Conservation (phyloP, 139 green algal genomes). For the Medakamo hakoo region DNA sequence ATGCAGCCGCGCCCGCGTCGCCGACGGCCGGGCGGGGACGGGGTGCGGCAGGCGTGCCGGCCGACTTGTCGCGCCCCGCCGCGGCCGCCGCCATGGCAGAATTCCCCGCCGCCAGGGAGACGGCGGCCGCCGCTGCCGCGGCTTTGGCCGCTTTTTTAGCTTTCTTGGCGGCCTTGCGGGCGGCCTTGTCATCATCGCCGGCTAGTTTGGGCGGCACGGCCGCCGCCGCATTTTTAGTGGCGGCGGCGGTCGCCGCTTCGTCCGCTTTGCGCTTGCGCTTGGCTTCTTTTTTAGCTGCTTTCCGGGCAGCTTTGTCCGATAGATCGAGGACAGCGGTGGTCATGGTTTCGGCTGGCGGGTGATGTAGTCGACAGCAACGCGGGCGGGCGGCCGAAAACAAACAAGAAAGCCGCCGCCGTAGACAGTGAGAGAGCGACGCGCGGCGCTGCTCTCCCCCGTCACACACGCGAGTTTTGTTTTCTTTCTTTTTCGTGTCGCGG, state of each 20-base stretch:
- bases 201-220: too few relatives aligned
- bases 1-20: slow-evolving; percentile 11
- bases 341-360: too few relatives aligned
- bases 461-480: too few relatives aligned
- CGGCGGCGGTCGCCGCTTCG: background rate
- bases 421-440: too few relatives aligned
- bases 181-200: background rate
- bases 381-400: too few relatives aligned
- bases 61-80: slow-evolving; percentile 2
- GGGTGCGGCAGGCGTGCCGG: background rate
- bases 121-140: background rate
- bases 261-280: slow-evolving; percentile 5
- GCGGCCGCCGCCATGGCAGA: background rate
- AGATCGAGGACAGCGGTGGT: too few relatives aligned
- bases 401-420: too few relatives aligned
- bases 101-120: slow-evolving; percentile 24
- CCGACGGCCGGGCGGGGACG: background rate
- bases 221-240: background rate
- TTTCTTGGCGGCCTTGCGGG: slow-evolving; percentile 11
- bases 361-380: too few relatives aligned
- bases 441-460: too few relatives aligned
- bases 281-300: slow-evolving; percentile 11
- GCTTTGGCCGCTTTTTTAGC: slow-evolving; percentile 5
- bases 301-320: too few relatives aligned
- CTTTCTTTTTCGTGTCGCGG: too few relatives aligned